Conservation (phyloP, 1,284 basidiomycete species). For the Tilletia caries region DNA sequence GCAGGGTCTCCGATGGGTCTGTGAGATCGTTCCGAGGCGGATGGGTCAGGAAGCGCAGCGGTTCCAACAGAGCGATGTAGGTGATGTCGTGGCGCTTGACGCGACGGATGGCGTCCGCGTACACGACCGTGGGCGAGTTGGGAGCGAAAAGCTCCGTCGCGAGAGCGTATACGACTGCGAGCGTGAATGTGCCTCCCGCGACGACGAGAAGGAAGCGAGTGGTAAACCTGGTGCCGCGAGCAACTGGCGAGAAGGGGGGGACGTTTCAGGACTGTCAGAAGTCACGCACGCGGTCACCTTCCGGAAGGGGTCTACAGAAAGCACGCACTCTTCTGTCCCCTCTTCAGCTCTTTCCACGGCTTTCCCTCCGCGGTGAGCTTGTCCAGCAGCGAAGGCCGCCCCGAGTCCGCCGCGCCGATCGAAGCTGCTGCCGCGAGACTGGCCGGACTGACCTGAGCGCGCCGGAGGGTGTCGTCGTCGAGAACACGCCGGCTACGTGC, state of each 20-base stretch:
- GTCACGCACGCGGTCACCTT: not conserved
- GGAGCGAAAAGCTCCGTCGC: conserved; percentile 84
- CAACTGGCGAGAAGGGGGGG: not conserved
- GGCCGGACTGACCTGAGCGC: not conserved
- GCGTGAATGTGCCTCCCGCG: conserved; percentile 62
- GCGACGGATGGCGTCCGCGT: conserved; percentile 77
- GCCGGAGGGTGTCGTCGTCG: not conserved
- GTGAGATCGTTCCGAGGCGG: conserved; percentile 6
- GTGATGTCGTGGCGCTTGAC: conserved; percentile 67
- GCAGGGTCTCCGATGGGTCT: not conserved
- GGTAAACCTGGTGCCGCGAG: not conserved
- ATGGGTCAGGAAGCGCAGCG: conserved; percentile 10
- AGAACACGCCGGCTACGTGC: not conserved
- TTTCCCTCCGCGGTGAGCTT: conserved; percentile 5
- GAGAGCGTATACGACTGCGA: conserved; percentile 71
- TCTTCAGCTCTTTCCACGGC: conserved; percentile 8
- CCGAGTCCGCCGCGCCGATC: not conserved
- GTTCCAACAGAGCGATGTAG: conserved; percentile 9
- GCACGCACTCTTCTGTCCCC: not conserved
- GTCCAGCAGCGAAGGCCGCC: conserved; percentile 4
- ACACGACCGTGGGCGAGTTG: conserved; percentile 86
- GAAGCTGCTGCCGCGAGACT: not conserved
- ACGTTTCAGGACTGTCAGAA: not conserved
- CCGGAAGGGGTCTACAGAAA: not conserved
- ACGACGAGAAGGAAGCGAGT: conserved; percentile 68